These are phyloP conservation scores for Saccharomyces pastorianus DNA, from an alignment of 1,139 yeast species.

Conservation along the genomic window DNA sequence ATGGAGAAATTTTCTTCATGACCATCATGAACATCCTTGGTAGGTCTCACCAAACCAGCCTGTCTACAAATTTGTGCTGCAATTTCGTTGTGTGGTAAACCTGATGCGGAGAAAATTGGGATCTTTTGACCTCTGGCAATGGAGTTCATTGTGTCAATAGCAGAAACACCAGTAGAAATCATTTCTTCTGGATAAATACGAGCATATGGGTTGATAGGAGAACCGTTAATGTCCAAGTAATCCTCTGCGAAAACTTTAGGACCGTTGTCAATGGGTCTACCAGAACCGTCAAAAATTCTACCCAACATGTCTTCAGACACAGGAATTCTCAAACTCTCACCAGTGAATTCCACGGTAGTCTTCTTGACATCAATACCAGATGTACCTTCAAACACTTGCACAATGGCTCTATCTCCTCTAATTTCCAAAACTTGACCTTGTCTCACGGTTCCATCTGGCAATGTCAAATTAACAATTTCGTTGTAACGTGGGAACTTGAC, in stretches of 20 bases:
- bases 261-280: constrained; percentile 96
- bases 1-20: constrained; percentile 98
- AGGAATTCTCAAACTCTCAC: constrained; percentile 83
- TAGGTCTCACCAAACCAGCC: constrained; percentile 98
- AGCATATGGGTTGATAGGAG: constrained; percentile 95
- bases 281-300: constrained; percentile 97
- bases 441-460: constrained; percentile 89
- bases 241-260: constrained; percentile 98
- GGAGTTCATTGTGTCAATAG: constrained; percentile 98
- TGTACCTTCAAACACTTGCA: constrained; percentile 97
- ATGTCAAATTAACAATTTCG: constrained; percentile 91
- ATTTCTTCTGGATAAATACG: constrained; percentile 99
- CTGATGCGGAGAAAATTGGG: constrained; percentile 97
- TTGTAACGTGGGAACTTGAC: constrained; percentile 94
- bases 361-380: constrained; percentile 96
- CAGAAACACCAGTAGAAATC: constrained; percentile 97
- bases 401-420: constrained; percentile 93
- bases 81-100: constrained; percentile 97
- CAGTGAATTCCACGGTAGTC: constrained; percentile 94
- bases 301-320: constrained; percentile 97
- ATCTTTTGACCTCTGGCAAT: constrained; percentile 99
- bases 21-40: constrained; percentile 98
- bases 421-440: constrained; percentile 98
- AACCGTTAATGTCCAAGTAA: constrained; percentile 94
- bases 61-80: constrained; percentile 99